Evolutionary conservation across 805 yeast genomes (phyloP).

Genomic region (Lachancea lanzarotensis): DNA sequence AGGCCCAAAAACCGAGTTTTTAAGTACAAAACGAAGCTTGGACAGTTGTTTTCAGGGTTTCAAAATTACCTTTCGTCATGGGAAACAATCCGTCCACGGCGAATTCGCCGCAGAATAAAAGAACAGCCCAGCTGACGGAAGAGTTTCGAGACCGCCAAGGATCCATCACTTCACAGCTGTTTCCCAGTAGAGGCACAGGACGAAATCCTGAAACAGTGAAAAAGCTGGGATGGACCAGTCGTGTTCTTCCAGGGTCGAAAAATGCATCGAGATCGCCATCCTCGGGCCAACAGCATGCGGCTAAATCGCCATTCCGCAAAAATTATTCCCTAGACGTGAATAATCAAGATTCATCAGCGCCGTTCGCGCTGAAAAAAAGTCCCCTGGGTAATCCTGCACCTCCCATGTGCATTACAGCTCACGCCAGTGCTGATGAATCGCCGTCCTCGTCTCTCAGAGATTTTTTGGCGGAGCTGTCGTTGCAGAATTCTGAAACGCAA

Average conservation of each 20-base stretch:
- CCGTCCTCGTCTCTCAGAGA: slow-evolving; percentile 12
- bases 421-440: slow-evolving; percentile 9
- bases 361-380: slow-evolving; percentile 2
- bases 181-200: slow-evolving; percentile 14
- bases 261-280: background rate
- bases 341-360: background rate
- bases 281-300: background rate
- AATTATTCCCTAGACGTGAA: slow-evolving; percentile 4
- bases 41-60: background rate
- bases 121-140: slow-evolving; percentile 6
- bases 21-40: no score
- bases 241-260: slow-evolving; percentile 2
- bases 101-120: slow-evolving; percentile 5
- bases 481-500: slow-evolving; percentile 9
- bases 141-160: slow-evolving; percentile 10
- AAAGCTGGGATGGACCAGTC: background rate
- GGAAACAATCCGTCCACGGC: slow-evolving; percentile 13
- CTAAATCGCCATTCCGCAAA: slow-evolving; percentile 7
- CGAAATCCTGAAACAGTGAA: slow-evolving; percentile 11
- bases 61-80: background rate
- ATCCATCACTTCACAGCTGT: slow-evolving; percentile 19
- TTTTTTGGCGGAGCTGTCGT: slow-evolving; percentile 18
- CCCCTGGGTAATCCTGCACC: slow-evolving; percentile 7
- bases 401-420: slow-evolving; percentile 6
- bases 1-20: no score